Evolutionary conservation across 2,329 filamentous ascomycete species (phyloP), one percentile per base, ranked within the genome.

Genomic region (Sporothrix globosa): DNA sequence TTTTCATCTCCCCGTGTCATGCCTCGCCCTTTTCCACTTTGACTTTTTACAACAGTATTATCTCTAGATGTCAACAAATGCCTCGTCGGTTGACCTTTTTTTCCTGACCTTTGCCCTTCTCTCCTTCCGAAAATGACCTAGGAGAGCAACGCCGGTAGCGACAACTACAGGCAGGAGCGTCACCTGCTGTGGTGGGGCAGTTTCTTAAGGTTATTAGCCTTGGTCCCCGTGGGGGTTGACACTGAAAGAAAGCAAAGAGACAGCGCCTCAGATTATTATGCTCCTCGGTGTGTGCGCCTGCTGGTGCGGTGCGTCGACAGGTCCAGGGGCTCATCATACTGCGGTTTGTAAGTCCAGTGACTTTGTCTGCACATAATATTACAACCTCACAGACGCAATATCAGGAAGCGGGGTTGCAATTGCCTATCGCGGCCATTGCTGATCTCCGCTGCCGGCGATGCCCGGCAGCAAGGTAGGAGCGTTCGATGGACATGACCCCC

Each of bases 91-190:
- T 56, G 34, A 3, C 46, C 27, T 10, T 19, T 63, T 13, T 27
- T 63, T 60, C 27, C 34, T 41, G 30, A 39, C 17, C 24, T 34
- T 27, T 52, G 24, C 61, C 63, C 50, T 11, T 54, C 34, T 56
- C 65, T 56, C 34, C 63, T 67, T 67, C 50, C 65, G 65, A 54
- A 56, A 44, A n/a, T 17, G 65, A 56, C 48, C 54, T 44, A 56
- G 50, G 50, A 67, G 41, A 50, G 14, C 61, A 65, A 17, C 61
- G 41, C 44, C 50, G 24, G 41, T 24, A 24, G 34, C 30, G 21
- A 21, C 60, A 48, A 24, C 24, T 63, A 10, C 60, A 46, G 56
- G 56, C 34, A 61, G 34, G 58, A 46, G 41, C 44, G 46, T 41
- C 17, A 24, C 17, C 61, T 50, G 13, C 27, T 30, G 21, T 30